Conservation (phyloP, 768 basidiomycete genomes). For the Phylloporus scabripes region DNA sequence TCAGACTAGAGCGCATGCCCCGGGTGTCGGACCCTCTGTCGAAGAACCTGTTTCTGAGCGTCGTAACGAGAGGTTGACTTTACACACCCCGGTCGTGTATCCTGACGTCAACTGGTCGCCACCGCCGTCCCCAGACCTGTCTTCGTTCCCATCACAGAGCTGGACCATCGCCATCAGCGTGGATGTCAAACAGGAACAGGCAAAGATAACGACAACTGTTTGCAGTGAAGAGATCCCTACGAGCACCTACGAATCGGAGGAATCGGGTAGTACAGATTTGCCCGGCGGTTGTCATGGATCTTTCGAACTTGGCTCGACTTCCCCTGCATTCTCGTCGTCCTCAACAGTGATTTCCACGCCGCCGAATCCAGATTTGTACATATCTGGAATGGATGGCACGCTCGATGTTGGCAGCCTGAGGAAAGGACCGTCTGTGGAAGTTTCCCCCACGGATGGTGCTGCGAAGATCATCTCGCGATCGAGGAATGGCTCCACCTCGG, state of each 20-base stretch:
- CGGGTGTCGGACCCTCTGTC: no score
- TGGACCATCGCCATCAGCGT: background rate
- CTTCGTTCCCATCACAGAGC: constrained; percentile 7
- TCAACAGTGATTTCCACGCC: background rate
- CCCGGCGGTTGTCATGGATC: no score
- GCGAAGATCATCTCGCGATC: constrained; percentile 1
- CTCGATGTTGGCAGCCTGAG: background rate
- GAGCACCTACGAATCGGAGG: no score
- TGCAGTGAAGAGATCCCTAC: no score
- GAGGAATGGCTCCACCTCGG: background rate
- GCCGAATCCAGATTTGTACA: no score
- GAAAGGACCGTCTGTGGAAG: background rate
- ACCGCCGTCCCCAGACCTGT: background rate
- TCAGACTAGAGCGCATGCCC: no score
- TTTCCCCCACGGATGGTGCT: background rate
- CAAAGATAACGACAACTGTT: background rate
- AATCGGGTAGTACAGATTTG: no score
- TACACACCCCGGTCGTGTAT: background rate
- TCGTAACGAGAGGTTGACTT: background rate
- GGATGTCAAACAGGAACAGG: background rate
- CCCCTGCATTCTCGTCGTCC: background rate
- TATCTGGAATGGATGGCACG: background rate
- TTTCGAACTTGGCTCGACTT: background rate
- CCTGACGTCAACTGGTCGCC: background rate
- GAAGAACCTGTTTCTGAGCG: background rate